phyloP scores from a whole-genome alignment of 116 monocot species.

The Papilionanthe hybrid region DNA sequence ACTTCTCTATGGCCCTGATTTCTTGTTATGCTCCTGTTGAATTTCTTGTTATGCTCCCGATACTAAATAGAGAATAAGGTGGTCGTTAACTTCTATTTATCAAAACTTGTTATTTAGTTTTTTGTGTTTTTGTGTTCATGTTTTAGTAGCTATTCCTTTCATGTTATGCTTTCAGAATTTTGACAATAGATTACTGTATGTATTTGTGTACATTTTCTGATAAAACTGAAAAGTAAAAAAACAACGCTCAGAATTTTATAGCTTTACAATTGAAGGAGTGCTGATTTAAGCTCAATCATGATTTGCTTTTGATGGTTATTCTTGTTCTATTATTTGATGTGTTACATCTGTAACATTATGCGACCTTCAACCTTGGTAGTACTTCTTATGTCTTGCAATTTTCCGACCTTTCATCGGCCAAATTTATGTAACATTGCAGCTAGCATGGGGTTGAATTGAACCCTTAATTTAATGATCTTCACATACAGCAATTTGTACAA shows the following conservation, averaged over 20 bases:
- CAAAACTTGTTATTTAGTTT: neutral
- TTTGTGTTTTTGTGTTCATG: neutral
- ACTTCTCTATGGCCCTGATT: neutral
- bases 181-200: neutral
- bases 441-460: no score
- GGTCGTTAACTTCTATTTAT: neutral
- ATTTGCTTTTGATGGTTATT: neutral
- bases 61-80: neutral
- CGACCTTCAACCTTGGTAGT: neutral
- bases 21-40: neutral
- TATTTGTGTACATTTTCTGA: neutral
- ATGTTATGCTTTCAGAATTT: neutral
- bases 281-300: neutral
- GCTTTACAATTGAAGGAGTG: neutral
- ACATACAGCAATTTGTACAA: no score
- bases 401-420: neutral
- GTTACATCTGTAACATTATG: no score
- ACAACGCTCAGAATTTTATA: neutral
- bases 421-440: constrained; percentile 17
- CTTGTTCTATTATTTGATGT: neutral
- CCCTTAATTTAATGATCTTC: no score
- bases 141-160: neutral
- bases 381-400: neutral
- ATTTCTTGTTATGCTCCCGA: neutral
- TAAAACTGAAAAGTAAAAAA: neutral